A percentile compares a stretch with the other conserved stretches of the same genome.
Evolutionary conservation across 2,329 filamentous ascomycete genomes (phyloP).

Genomic region (Ceratocystis papillata): DNA sequence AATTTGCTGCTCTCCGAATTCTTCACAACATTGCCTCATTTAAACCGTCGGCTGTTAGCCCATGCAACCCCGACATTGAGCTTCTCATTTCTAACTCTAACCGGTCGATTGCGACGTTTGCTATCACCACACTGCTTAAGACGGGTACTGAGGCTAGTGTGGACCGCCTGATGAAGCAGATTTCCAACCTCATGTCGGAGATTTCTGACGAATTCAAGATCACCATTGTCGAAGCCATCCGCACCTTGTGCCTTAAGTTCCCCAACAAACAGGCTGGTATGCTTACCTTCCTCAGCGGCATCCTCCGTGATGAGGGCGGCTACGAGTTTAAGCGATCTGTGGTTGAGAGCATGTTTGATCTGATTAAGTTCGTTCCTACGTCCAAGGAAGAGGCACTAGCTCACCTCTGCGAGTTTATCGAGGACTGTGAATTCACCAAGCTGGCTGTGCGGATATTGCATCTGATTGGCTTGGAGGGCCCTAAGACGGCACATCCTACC

Average conservation of each 20-base stretch:
- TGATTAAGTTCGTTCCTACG: constrained; percentile 97
- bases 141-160: constrained; percentile 97
- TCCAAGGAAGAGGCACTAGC: constrained; percentile 71
- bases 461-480: constrained; percentile 84
- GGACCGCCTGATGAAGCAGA: constrained; percentile 96
- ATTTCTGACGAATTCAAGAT: constrained; percentile 99
- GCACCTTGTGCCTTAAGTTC: constrained; percentile 93
- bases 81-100: constrained; percentile 93
- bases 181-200: constrained; percentile 95
- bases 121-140: constrained; percentile 94
- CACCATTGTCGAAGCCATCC: constrained; percentile 97
- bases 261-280: constrained; percentile 96
- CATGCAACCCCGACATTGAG: constrained; percentile 96
- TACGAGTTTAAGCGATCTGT: constrained; percentile 98
- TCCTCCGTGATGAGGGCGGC: constrained; percentile 88
- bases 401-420: constrained; percentile 96
- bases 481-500: constrained; percentile 87
- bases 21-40: constrained; percentile 93
- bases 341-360: constrained; percentile 97
- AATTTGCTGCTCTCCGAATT: constrained; percentile 93
- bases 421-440: constrained; percentile 99
- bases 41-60: constrained; percentile 83
- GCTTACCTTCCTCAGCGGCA: constrained; percentile 94
- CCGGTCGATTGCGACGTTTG: constrained; percentile 93
- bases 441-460: constrained; percentile 90